These are phyloP conservation scores for Fraxinus ornus DNA, from an alignment of 305 asterid genomes.

Conservation along the genomic window DNA sequence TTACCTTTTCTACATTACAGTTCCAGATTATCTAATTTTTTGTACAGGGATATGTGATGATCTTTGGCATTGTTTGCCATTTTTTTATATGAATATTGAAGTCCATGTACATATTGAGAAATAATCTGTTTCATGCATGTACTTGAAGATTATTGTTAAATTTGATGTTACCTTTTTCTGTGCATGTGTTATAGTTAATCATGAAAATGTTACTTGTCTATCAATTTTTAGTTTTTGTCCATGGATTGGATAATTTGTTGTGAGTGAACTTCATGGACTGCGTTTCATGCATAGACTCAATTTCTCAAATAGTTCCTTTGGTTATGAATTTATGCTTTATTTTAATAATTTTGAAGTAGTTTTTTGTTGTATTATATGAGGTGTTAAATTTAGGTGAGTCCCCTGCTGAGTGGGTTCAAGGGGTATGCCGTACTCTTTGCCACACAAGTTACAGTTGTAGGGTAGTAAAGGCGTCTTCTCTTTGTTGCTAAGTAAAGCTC, in stretches of 20 bases:
- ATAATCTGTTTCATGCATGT: neutral
- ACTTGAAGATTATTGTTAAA: neutral
- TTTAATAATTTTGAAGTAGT: neutral
- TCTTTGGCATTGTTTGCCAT: conserved; percentile 4
- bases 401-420: neutral
- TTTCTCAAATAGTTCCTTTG: neutral
- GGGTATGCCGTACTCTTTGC: neutral
- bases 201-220: neutral
- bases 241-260: neutral
- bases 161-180: neutral
- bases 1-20: neutral
- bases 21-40: neutral
- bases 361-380: neutral
- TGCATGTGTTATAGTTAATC: neutral
- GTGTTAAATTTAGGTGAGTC: neutral
- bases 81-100: neutral
- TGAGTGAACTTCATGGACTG: neutral
- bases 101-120: neutral
- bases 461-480: neutral
- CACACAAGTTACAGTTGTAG: neutral
- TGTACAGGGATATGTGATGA: neutral
- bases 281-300: neutral
- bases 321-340: neutral
- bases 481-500: neutral
- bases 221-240: neutral